phyloP scores from a whole-genome alignment of 1,284 basidiomycete species.

The Termitomyces sp. region DNA sequence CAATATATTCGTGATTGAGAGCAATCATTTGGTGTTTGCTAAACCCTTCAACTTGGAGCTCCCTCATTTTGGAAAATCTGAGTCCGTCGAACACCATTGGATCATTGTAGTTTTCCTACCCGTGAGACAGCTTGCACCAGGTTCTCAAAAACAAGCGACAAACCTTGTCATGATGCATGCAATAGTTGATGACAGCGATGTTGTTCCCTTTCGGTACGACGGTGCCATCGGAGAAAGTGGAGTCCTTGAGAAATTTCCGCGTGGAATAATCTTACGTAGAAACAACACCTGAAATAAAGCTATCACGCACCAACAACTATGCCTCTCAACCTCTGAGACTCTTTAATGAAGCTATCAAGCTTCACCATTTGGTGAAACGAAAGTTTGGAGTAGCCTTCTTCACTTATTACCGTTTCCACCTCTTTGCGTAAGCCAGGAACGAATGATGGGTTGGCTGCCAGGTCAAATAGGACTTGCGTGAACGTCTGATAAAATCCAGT shows the following conservation, averaged over 20 bases:
- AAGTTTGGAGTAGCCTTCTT: conserved; percentile 42
- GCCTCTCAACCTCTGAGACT: conserved; percentile 35
- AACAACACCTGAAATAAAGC: not conserved
- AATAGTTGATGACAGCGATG: conserved; percentile 23
- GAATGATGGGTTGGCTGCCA: conserved; percentile 39
- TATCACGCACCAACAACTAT: conserved; percentile 23
- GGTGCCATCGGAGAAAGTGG: conserved; percentile 36
- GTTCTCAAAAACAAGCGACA: not conserved
- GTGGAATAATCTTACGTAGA: not conserved
- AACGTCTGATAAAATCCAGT: conserved; percentile 22
- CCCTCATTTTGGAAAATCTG: conserved; percentile 30
- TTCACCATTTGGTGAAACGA: conserved; percentile 40
- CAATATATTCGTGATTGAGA: conserved; percentile 32
- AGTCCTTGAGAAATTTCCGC: conserved; percentile 30
- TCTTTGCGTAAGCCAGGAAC: conserved; percentile 42
- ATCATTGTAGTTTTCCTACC: conserved; percentile 23
- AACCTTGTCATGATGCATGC: conserved; percentile 28
- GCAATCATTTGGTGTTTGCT: conserved; percentile 32
- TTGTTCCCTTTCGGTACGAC: conserved; percentile 31
- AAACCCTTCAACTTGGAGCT: conserved; percentile 23
- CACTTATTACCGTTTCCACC: conserved; percentile 30
- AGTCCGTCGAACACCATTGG: conserved; percentile 31
- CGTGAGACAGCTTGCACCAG: not conserved
- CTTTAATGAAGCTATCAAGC: conserved; percentile 48
- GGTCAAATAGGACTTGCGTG: conserved; percentile 32